Evolutionary conservation across 306 rosid species (phyloP).

Genomic region (Vachellia pachyceras): DNA sequence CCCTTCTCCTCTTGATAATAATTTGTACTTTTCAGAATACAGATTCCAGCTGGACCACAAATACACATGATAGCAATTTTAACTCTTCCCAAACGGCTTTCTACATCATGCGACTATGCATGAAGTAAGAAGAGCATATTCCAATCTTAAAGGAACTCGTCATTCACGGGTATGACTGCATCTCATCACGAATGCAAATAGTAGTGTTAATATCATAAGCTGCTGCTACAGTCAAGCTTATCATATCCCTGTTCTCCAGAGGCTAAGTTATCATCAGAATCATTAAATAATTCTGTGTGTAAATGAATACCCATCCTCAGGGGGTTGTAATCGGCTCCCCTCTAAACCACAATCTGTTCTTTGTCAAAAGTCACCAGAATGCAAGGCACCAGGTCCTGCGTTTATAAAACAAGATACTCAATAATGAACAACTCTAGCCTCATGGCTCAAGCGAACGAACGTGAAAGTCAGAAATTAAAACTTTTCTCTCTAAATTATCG

Average conservation of each 20-base stretch:
- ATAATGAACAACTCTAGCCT: slow-evolving; percentile 26
- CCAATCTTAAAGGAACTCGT: slow-evolving; percentile 37
- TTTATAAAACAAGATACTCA: slow-evolving; percentile 27
- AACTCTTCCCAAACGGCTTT: not conserved
- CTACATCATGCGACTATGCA: not conserved
- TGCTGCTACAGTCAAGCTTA: slow-evolving; percentile 29
- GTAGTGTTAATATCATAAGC: slow-evolving; percentile 23
- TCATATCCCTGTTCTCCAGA: slow-evolving; percentile 21
- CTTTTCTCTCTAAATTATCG: too few species aligned
- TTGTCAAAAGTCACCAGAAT: slow-evolving; percentile 87
- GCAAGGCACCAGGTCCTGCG: slow-evolving; percentile 92
- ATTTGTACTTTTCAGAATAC: not conserved
- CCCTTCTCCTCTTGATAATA: not conserved
- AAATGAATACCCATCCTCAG: slow-evolving; percentile 49
- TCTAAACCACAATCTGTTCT: slow-evolving; percentile 88
- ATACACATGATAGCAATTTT: not conserved
- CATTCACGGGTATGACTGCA: not conserved
- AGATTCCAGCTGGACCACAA: not conserved
- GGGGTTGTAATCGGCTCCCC: slow-evolving; percentile 68
- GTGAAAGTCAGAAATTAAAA: slow-evolving; percentile 21
- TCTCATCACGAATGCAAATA: slow-evolving; percentile 28
- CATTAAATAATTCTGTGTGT: slow-evolving; percentile 57
- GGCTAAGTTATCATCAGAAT: slow-evolving; percentile 36
- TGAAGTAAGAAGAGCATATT: slow-evolving; percentile 2
- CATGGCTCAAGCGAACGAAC: not conserved